Conservation (phyloP, 139 green algal species). For the Chlorella sp. region DNA sequence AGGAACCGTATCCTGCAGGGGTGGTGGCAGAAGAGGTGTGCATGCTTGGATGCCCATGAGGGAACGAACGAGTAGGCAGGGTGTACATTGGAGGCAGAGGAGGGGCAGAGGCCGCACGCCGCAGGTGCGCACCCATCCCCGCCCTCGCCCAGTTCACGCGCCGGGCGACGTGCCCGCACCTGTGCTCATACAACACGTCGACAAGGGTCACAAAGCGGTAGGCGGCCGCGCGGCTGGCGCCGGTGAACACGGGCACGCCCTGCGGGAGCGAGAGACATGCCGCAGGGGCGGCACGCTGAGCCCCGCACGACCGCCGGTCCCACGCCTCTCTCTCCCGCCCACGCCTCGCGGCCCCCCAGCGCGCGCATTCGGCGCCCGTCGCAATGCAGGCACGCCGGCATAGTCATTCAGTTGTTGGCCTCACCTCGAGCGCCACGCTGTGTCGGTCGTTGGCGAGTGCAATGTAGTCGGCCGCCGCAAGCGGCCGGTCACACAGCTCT, state of each 20-base stretch:
- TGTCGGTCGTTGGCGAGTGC: constrained; percentile 69
- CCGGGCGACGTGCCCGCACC: constrained; percentile 41
- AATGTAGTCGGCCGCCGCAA: constrained; percentile 88
- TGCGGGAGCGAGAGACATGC: no score
- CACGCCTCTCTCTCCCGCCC: no score
- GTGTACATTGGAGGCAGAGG: background rate
- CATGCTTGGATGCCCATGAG: background rate
- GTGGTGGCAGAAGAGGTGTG: background rate
- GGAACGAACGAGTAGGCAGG: background rate
- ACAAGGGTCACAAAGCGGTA: constrained; percentile 95
- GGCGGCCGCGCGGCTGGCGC: constrained; percentile 54
- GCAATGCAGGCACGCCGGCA: no score
- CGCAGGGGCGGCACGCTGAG: no score
- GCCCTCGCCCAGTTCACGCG: background rate
- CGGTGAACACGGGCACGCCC: constrained; percentile 80
- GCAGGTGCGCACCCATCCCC: background rate
- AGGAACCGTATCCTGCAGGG: constrained; percentile 72
- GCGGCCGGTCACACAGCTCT: constrained; percentile 80
- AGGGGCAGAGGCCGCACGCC: background rate
- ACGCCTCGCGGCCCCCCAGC: no score
- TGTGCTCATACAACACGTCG: constrained; percentile 94
- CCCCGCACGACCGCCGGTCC: no score
- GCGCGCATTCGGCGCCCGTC: no score
- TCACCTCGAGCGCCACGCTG: constrained; percentile 78
- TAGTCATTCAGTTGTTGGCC: no score